A percentile compares a stretch with the other conserved stretches of the same genome.
phyloP scores from a whole-genome alignment of 169 alveolate species.

The Amoebophrya sp. region DNA sequence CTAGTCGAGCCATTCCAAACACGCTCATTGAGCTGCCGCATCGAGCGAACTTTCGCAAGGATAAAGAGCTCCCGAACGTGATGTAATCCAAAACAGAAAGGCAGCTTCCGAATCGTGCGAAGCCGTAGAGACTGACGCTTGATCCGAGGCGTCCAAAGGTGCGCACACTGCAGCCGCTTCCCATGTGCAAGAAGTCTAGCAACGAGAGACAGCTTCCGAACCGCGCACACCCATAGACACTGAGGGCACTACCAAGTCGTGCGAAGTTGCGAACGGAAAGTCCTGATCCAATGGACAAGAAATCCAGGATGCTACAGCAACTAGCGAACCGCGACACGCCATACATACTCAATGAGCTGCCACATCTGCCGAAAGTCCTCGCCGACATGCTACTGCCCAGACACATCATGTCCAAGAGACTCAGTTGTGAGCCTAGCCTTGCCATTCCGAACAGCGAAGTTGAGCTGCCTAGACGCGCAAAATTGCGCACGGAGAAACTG shows the following conservation, averaged over 20 bases:
- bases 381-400: not conserved
- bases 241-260: not conserved
- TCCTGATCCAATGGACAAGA: not conserved
- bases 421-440: not conserved
- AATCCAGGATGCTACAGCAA: not conserved
- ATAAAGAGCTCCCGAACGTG: not conserved
- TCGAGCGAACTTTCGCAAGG: not conserved
- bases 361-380: not conserved
- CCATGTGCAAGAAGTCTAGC: not conserved
- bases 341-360: not conserved
- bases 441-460: not conserved
- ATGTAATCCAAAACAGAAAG: not conserved
- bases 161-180: not conserved
- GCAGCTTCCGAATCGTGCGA: not conserved
- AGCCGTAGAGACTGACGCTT: not conserved
- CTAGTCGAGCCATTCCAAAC: not conserved
- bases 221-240: not conserved
- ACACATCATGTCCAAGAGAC: conserved; percentile 11
- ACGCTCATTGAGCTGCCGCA: not conserved
- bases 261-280: conserved; percentile 14
- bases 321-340: not conserved
- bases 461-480: not conserved
- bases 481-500: not conserved
- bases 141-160: not conserved
- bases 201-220: not conserved